Conservation (phyloP, 2,329 filamentous ascomycete species). For the Aspergillus nomiae region DNA sequence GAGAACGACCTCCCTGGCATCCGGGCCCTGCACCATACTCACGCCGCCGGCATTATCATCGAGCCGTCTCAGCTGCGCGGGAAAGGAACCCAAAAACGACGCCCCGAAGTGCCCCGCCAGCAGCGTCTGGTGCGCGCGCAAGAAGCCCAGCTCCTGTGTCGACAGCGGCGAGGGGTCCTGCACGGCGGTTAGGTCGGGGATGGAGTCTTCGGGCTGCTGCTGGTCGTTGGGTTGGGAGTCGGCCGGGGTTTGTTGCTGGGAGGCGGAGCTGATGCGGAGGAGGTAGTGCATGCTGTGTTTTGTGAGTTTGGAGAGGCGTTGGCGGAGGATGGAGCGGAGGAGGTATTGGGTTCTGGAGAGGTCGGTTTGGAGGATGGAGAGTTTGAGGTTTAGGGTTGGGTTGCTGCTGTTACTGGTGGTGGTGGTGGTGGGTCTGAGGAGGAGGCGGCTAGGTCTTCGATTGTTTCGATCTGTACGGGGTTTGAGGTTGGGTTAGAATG, state of each 20-base stretch:
- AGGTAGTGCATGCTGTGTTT: slow-evolving; percentile 54
- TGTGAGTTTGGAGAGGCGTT: slow-evolving; percentile 75
- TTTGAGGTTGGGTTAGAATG: background rate
- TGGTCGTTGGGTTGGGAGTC: slow-evolving; percentile 13
- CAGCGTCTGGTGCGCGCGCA: slow-evolving; percentile 80
- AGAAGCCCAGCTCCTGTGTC: slow-evolving; percentile 75
- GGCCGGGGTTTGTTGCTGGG: slow-evolving; percentile 9
- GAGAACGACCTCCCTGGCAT: slow-evolving; percentile 82
- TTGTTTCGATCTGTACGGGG: slow-evolving; percentile 58
- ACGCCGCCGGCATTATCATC: slow-evolving; percentile 89
- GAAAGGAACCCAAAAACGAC: slow-evolving; percentile 83
- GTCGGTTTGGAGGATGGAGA: slow-evolving; percentile 96
- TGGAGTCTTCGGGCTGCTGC: slow-evolving; percentile 33
- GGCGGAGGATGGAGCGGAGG: slow-evolving; percentile 77
- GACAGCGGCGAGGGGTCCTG: slow-evolving; percentile 65
- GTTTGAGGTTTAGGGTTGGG: slow-evolving; percentile 84
- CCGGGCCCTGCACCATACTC: slow-evolving; percentile 88
- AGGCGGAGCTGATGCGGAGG: slow-evolving; percentile 27
- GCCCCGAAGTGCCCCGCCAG: slow-evolving; percentile 81
- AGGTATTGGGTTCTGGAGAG: slow-evolving; percentile 93
- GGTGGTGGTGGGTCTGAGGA: slow-evolving; percentile 40
- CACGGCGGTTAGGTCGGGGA: slow-evolving; percentile 35
- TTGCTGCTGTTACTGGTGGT: slow-evolving; percentile 76
- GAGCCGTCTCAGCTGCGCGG: slow-evolving; percentile 73
- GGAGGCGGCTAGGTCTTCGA: slow-evolving; percentile 61